Conservation (phyloP, 2,329 filamentous ascomycete species). For the Teratosphaeria gauchensis region DNA sequence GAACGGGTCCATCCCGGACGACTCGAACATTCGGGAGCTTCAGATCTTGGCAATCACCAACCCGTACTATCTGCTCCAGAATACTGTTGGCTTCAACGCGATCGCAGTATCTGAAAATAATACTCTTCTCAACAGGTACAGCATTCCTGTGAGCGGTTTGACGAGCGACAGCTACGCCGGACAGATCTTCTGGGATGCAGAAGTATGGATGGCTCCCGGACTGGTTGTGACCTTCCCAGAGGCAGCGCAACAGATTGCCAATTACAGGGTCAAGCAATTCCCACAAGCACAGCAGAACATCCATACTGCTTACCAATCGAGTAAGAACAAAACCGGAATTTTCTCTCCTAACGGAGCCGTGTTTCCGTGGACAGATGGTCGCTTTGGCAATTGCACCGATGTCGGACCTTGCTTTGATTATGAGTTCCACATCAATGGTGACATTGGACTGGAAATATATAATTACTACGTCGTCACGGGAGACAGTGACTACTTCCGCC, state of each 20-base stretch:
- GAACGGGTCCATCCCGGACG: conserved; percentile 48
- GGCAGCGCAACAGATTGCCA: conserved; percentile 52
- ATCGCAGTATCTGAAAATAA: conserved; percentile 40
- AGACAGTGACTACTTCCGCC: conserved; percentile 46
- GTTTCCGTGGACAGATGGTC: conserved; percentile 59
- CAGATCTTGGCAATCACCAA: conserved; percentile 48
- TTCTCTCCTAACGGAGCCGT: conserved; percentile 51
- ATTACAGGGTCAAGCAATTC: conserved; percentile 52
- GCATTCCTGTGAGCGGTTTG: conserved; percentile 59
- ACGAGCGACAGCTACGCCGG: conserved; percentile 57
- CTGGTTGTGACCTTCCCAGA: conserved; percentile 54
- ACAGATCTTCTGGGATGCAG: conserved; percentile 45
- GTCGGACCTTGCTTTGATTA: conserved; percentile 58
- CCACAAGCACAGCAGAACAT: conserved; percentile 52
- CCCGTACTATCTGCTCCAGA: conserved; percentile 48
- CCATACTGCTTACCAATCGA: conserved; percentile 44
- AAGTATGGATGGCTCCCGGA: conserved; percentile 60
- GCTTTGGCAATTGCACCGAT: conserved; percentile 58
- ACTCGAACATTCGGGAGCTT: conserved; percentile 47
- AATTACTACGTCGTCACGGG: conserved; percentile 54
- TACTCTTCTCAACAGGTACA: conserved; percentile 48
- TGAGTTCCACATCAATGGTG: conserved; percentile 62
- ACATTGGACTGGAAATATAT: conserved; percentile 54
- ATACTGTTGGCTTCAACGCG: conserved; percentile 46
- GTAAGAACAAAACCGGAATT: conserved; percentile 48